Percentiles rank a stretch among this genome's conserved stretches.
phyloP scores from a whole-genome alignment of 2,329 filamentous ascomycete genomes.

The Neurospora crassa region DNA sequence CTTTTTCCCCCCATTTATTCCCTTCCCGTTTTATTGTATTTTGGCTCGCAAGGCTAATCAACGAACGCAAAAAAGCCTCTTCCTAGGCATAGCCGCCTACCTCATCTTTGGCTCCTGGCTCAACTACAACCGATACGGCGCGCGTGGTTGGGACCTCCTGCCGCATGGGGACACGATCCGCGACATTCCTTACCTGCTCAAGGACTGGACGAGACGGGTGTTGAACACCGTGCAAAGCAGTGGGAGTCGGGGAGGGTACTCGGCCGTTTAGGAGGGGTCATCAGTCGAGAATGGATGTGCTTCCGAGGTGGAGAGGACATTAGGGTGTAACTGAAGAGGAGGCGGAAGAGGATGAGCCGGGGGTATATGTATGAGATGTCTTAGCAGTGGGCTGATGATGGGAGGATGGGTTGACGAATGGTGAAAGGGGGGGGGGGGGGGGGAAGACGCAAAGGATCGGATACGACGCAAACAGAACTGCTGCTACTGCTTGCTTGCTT shows the following conservation, averaged over 20 bases:
- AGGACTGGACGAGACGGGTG: slow-evolving; percentile 75
- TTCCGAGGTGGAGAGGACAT: not conserved
- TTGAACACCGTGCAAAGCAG: slow-evolving; percentile 76
- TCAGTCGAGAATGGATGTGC: not conserved
- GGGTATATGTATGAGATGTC: not conserved
- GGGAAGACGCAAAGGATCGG: not conserved
- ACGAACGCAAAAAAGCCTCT: slow-evolving; percentile 46
- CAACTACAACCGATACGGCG: slow-evolving; percentile 95
- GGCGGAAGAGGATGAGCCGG: not conserved
- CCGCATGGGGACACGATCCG: slow-evolving; percentile 88
- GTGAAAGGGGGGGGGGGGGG: too few relatives aligned
- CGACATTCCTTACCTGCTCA: slow-evolving; percentile 83
- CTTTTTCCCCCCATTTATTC: not conserved
- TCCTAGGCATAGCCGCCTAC: slow-evolving; percentile 78
- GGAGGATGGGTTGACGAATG: not conserved
- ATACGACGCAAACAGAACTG: not conserved
- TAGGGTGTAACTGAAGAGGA: not conserved
- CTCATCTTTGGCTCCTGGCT: slow-evolving; percentile 98
- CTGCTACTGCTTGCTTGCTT: not conserved
- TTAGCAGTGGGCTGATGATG: not conserved
- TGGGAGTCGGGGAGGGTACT: slow-evolving; percentile 83
- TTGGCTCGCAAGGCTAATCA: slow-evolving; percentile 2
- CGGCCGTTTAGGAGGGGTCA: slow-evolving; percentile 59
- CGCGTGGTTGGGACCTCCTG: slow-evolving; percentile 87
- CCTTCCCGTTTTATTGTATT: not conserved